Conservation (phyloP, 2,329 filamentous ascomycete species). For the Microcera coccophila region DNA sequence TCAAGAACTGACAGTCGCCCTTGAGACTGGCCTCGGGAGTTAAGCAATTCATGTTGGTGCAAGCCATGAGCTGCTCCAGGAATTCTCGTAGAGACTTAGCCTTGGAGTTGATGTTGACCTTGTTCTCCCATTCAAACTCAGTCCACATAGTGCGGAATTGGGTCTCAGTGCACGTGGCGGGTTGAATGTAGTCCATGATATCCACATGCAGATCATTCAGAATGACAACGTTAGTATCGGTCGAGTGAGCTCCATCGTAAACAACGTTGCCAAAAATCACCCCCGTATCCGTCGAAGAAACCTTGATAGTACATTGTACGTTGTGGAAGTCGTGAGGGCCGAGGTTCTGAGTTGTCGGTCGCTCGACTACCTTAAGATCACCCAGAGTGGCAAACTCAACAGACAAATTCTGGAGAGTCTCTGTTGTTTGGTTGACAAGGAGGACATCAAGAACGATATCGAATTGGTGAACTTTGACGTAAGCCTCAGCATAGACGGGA, state of each 20-base stretch:
- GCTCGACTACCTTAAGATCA: constrained; percentile 95
- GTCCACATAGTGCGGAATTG: constrained; percentile 99
- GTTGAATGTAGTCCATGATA: constrained; percentile 99
- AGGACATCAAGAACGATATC: constrained; percentile 96
- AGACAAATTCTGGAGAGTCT: constrained; percentile 93
- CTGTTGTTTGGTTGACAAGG: constrained; percentile 93
- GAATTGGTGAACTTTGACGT: constrained; percentile 98
- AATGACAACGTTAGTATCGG: constrained; percentile 94
- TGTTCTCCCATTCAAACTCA: constrained; percentile 99
- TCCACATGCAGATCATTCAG: constrained; percentile 97
- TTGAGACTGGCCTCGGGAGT: constrained; percentile 95
- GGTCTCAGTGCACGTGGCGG: constrained; percentile 91
- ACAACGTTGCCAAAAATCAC: constrained; percentile 99
- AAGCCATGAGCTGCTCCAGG: constrained; percentile 90
- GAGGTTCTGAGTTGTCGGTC: constrained; percentile 92
- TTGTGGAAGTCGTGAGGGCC: constrained; percentile 96
- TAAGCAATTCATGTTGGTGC: constrained; percentile 97
- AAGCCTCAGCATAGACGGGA: constrained; percentile 96
- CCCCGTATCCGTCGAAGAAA: constrained; percentile 94
- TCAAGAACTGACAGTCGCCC: constrained; percentile 96
- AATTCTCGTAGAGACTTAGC: constrained; percentile 88
- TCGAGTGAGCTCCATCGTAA: constrained; percentile 89
- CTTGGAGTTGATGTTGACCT: constrained; percentile 99
- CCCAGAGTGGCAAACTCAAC: constrained; percentile 98
- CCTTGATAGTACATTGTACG: constrained; percentile 97